Evolutionary conservation across 1,139 yeast species (phyloP).

Genomic region (Zygosaccharomyces sapae): DNA sequence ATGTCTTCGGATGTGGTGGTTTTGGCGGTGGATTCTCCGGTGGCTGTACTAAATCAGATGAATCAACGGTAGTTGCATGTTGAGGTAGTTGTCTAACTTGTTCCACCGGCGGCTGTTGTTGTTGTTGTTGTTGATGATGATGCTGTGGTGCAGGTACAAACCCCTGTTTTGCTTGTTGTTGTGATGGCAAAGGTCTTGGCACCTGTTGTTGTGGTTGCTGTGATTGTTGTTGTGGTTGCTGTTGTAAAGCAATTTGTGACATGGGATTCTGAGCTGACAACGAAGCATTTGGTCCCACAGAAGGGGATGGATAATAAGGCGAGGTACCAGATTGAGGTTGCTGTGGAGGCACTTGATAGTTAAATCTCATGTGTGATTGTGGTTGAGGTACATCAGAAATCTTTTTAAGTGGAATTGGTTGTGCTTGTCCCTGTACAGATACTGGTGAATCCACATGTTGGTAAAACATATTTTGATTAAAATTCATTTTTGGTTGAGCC

Average conservation of each 20-base stretch:
- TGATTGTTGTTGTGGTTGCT: constrained; percentile 2
- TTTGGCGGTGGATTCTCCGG: constrained; percentile 11
- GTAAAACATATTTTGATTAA: constrained; percentile 5
- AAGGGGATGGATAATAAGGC: constrained; percentile 4
- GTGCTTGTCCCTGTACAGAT: constrained; percentile 1
- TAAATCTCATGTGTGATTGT: constrained; percentile 3
- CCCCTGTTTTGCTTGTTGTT: constrained; percentile 10
- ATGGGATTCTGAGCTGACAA: constrained; percentile 2
- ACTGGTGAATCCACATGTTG: constrained; percentile 3
- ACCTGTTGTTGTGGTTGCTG: constrained; percentile 7
- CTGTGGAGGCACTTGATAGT: constrained; percentile 4
- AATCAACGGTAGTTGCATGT: constrained; percentile 4
- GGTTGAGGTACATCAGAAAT: constrained; percentile 1
- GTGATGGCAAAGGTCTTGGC: constrained; percentile 5
- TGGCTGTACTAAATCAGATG: constrained; percentile 1
- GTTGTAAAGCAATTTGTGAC: too few species aligned
- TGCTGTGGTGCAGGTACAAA: constrained; percentile 7
- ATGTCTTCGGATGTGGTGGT: constrained; percentile 10
- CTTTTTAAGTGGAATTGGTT: constrained; percentile 1
- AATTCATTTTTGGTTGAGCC: background rate
- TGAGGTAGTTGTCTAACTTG: constrained; percentile 10
- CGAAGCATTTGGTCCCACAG: background rate
- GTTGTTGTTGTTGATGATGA: constrained; percentile 5
- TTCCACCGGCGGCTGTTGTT: constrained; percentile 23
- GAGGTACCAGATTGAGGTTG: constrained; percentile 5